phyloP scores from a whole-genome alignment of 768 basidiomycete species.

The Serendipita sp. region DNA sequence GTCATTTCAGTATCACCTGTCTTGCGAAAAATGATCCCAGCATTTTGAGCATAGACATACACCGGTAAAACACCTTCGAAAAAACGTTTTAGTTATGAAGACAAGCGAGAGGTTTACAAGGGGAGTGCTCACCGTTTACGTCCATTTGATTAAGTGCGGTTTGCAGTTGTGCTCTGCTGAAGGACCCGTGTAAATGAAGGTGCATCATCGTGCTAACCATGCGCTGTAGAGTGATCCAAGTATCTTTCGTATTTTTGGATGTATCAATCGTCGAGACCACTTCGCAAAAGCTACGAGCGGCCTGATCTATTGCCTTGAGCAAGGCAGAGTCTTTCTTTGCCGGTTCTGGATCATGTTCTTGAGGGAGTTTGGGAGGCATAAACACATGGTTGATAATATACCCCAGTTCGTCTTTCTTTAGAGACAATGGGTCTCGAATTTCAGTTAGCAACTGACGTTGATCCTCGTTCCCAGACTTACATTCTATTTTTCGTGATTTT shows the following conservation, averaged over 20 bases:
- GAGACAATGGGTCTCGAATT: too few species aligned
- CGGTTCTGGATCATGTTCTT: constrained; percentile 8
- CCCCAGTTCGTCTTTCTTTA: background rate
- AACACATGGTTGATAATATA: constrained; percentile 30
- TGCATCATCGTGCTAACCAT: too few species aligned
- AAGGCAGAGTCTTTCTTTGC: constrained; percentile 18
- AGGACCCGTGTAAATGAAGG: too few species aligned
- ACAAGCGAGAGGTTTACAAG: too few species aligned
- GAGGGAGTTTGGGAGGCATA: constrained; percentile 20
- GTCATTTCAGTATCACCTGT: constrained; percentile 13
- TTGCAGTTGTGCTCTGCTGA: too few species aligned
- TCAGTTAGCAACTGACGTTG: too few species aligned
- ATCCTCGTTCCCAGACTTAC: too few species aligned
- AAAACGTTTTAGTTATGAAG: constrained; percentile 1
- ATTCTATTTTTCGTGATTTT: too few species aligned
- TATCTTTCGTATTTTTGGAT: too few species aligned
- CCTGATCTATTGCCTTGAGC: background rate
- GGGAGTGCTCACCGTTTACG: too few species aligned
- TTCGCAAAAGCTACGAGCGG: background rate
- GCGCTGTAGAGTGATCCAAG: too few species aligned
- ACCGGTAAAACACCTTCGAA: constrained; percentile 23
- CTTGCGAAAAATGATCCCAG: constrained; percentile 22
- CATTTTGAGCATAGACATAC: constrained; percentile 31
- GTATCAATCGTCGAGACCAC: background rate
- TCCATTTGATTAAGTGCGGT: too few species aligned